Conservation (phyloP, 2,329 filamentous ascomycete species). For the Tolypocladium amazonense region DNA sequence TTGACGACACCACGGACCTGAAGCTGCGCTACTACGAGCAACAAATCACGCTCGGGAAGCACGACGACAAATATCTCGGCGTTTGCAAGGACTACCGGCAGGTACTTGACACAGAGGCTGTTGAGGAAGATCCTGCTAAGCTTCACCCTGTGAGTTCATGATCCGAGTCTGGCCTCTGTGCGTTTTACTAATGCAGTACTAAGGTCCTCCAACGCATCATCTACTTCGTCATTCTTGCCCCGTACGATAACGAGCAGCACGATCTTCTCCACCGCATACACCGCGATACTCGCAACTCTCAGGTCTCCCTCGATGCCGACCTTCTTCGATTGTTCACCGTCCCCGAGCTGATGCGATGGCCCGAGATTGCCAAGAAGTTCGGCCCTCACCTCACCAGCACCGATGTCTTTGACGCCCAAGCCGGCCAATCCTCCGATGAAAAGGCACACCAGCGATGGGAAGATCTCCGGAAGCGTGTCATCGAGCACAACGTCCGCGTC, state of each 20-base stretch:
- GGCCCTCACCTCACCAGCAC: slow-evolving; percentile 79
- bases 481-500: slow-evolving; percentile 97
- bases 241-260: slow-evolving; percentile 97
- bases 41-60: slow-evolving; percentile 90
- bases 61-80: slow-evolving; percentile 94
- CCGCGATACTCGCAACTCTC: slow-evolving; percentile 69
- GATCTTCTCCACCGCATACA: slow-evolving; percentile 91
- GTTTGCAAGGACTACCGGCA: slow-evolving; percentile 98
- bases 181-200: background rate
- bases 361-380: slow-evolving; percentile 79
- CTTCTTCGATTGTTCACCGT: slow-evolving; percentile 92
- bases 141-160: slow-evolving; percentile 61
- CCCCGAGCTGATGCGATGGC: slow-evolving; percentile 97
- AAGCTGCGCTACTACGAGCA: slow-evolving; percentile 97
- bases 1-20: slow-evolving; percentile 89
- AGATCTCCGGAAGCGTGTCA: slow-evolving; percentile 93
- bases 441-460: slow-evolving; percentile 84
- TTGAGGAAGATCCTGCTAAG: slow-evolving; percentile 80
- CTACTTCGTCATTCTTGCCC: slow-evolving; percentile 93
- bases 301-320: slow-evolving; percentile 70
- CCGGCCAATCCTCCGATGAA: slow-evolving; percentile 57
- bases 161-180: background rate
- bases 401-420: slow-evolving; percentile 72
- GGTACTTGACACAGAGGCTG: slow-evolving; percentile 89
- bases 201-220: slow-evolving; percentile 92